phyloP scores from a whole-genome alignment of 2,329 filamentous ascomycete genomes.

The Fusarium nanum region DNA sequence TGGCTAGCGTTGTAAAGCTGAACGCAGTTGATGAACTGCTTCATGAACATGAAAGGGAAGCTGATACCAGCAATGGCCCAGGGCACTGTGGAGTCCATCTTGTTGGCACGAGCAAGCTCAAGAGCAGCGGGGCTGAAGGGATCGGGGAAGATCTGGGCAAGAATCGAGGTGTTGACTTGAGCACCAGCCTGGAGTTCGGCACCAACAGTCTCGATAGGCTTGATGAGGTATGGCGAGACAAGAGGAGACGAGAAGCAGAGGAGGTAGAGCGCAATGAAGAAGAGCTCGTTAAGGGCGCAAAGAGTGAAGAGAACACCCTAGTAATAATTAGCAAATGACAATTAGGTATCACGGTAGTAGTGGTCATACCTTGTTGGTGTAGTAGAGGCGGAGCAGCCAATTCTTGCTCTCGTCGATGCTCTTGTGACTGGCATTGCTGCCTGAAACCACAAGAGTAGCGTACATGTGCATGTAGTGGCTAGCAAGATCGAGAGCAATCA shows the following conservation, averaged over 20 bases:
- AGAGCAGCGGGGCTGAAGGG: constrained; percentile 93
- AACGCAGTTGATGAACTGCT: constrained; percentile 94
- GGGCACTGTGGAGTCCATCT: constrained; percentile 77
- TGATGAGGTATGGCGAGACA: constrained; percentile 85
- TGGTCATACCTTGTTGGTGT: constrained; percentile 85
- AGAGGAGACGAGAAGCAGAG: constrained; percentile 94
- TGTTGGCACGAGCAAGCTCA: constrained; percentile 93
- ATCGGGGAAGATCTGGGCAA: constrained; percentile 83
- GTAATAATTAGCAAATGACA: constrained; percentile 12
- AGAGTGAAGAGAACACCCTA: constrained; percentile 91
- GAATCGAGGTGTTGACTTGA: constrained; percentile 75
- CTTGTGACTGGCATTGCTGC: constrained; percentile 87
- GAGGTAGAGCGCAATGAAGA: constrained; percentile 98
- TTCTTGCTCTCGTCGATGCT: constrained; percentile 89
- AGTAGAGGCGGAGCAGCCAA: constrained; percentile 93
- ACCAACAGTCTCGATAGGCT: constrained; percentile 66
- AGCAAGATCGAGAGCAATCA: constrained; percentile 92
- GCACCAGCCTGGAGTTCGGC: constrained; percentile 72
- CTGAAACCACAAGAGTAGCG: constrained; percentile 88
- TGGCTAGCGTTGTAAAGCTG: constrained; percentile 93
- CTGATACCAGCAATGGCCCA: constrained; percentile 83
- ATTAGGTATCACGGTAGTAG: neutral
- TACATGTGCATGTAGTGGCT: constrained; percentile 99
- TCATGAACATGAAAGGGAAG: constrained; percentile 87
- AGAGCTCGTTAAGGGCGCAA: constrained; percentile 92